Conservation (phyloP, 2,329 filamentous ascomycete genomes). For the Xylaria sp. region DNA sequence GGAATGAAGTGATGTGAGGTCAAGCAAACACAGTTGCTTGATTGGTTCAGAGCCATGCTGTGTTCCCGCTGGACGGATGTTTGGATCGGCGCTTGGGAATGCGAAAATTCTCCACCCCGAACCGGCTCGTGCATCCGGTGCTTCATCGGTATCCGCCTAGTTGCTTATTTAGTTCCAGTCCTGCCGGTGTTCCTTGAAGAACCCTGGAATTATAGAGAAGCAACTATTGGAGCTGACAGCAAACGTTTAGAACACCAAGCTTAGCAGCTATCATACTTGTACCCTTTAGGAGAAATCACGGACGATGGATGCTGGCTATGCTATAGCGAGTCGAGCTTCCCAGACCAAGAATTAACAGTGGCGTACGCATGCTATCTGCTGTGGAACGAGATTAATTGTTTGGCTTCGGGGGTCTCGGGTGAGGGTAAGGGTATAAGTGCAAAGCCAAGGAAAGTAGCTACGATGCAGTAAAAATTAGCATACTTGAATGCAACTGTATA, state of each 20-base stretch:
- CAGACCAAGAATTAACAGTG: not conserved
- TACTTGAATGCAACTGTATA: not conserved
- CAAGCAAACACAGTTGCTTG: not conserved
- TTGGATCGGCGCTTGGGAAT: constrained; percentile 22
- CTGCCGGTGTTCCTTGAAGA: not conserved
- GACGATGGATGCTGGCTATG: not conserved
- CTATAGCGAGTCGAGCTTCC: not conserved
- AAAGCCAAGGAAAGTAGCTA: not conserved
- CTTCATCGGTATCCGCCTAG: not conserved
- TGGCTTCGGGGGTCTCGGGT: not conserved
- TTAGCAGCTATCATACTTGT: too few relatives aligned
- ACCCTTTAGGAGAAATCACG: too few relatives aligned
- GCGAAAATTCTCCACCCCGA: constrained; percentile 30
- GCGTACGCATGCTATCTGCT: not conserved
- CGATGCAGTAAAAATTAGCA: not conserved
- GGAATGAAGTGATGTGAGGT: constrained; percentile 1
- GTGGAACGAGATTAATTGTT: not conserved
- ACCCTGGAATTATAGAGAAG: not conserved
- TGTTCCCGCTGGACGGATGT: constrained; percentile 25
- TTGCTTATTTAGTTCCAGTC: not conserved
- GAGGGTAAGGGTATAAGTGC: not conserved
- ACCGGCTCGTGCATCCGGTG: constrained; percentile 20
- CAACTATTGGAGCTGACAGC: not conserved
- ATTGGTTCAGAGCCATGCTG: constrained; percentile 15
- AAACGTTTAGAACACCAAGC: too few relatives aligned